Percentiles rank a stretch among this genome's conserved stretches.
Conservation (phyloP, 768 basidiomycete genomes). For the Tricholoma matsutake region DNA sequence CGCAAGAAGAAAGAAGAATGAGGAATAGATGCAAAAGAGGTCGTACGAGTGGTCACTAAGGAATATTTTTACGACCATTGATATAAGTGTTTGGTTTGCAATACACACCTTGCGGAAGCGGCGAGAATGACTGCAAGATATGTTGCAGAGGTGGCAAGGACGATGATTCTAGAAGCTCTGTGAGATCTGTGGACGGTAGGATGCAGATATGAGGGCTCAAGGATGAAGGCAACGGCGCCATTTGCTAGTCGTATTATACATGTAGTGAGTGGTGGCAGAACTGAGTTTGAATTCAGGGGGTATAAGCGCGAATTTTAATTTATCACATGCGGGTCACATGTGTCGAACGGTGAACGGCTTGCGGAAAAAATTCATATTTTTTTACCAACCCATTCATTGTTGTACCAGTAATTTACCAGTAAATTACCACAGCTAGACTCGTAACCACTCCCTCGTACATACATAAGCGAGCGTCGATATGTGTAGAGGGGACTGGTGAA, state of each 20-base stretch:
- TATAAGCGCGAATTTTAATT: too few species aligned
- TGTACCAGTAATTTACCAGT: too few species aligned
- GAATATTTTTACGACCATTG: slow-evolving; percentile 4
- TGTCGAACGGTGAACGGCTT: too few species aligned
- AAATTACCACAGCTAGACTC: too few species aligned
- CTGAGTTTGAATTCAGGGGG: too few species aligned
- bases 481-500: too few species aligned
- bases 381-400: too few species aligned
- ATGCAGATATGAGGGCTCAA: slow-evolving; percentile 82
- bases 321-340: too few species aligned
- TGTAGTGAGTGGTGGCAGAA: too few species aligned
- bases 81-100: slow-evolving; percentile 3
- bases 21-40: slow-evolving; percentile 62
- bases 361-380: too few species aligned
- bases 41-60: slow-evolving; percentile 77
- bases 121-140: slow-evolving; percentile 82
- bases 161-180: slow-evolving; percentile 51
- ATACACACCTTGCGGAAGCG: slow-evolving; percentile 69
- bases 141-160: slow-evolving; percentile 68
- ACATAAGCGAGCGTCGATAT: too few species aligned
- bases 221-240: slow-evolving; percentile 64
- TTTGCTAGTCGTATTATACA: slow-evolving; percentile 19
- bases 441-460: too few species aligned
- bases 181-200: slow-evolving; percentile 67
- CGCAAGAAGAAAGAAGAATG: slow-evolving; percentile 73